Evolutionary conservation across 176 grass and related monocot genomes (phyloP), one percentile per base, ranked within the genome.

Genomic region (Carex myosuroides): DNA sequence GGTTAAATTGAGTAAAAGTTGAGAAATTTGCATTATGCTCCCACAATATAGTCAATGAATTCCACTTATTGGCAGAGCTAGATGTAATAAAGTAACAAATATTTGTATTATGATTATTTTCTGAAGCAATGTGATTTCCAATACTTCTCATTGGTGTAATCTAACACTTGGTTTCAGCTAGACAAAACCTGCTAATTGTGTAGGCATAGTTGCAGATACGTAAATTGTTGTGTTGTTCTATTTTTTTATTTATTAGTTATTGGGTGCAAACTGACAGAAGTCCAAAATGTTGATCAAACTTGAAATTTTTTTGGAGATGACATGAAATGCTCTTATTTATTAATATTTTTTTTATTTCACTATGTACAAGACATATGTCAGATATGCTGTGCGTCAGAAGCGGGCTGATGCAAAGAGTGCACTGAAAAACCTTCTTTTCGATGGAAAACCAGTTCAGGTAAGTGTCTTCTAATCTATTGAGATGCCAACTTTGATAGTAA

Each of bases 381-480:
- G 85, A 48, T 94, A 85, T 21, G 18, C 80, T 2, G 83, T 98
- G 67, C 92, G 67, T 52, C 87, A 94, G 39, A 98, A 94, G 89
- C 87, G 89, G 30, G 62, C 59, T 42, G 92, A 94, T 81, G 85
- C 95, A 13, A 94, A 88, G 88, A 81, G 61, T 3, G 89, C 95
- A 29, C 86, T 98, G 0, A 94, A 88, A 77, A 91, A 91, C 82
- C 54, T 98, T 80, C 84, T 91, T 58, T 87, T 94, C 20, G 87
- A 88, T 60, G 95, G 88, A 52, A 84, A 70, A 59, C 54, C 87
- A 4, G 89, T 41, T 84, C 87, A 91, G 92, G 91, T 98, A 87
- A 5, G 11, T 57, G 46, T 22, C 72, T 30, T 32, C 14, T 29
- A 21, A 56, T 78, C 20, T 55, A 17, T 14, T 78, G 52, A 32